phyloP scores from a whole-genome alignment of 2,329 filamentous ascomycete genomes.

The Scedosporium dehoogii region DNA sequence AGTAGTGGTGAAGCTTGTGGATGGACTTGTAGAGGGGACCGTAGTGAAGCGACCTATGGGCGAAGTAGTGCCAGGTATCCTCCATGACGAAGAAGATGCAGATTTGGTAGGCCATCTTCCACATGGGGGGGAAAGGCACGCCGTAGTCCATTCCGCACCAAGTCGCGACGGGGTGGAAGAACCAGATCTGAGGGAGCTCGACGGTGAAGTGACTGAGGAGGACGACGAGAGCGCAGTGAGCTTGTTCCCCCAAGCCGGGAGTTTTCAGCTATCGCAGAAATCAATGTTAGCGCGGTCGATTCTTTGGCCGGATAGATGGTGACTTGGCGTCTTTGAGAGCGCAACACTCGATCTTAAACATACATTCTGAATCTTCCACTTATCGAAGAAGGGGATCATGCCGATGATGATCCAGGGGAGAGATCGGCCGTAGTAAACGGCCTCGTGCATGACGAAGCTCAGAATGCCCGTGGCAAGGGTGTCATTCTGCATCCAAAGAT shows the following conservation, averaged over 20 bases:
- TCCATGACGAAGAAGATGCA: conserved; percentile 91
- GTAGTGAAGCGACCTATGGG: conserved; percentile 86
- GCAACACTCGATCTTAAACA: conserved; percentile 19
- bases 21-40: conserved; percentile 91
- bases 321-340: neutral
- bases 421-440: conserved; percentile 85
- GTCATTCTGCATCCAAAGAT: conserved; percentile 97
- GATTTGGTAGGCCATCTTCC: conserved; percentile 86
- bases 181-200: conserved; percentile 96
- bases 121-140: conserved; percentile 78
- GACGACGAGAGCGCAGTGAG: conserved; percentile 85
- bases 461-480: conserved; percentile 92
- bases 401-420: conserved; percentile 93
- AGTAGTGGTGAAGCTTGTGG: conserved; percentile 99
- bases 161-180: conserved; percentile 95
- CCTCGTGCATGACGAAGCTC: conserved; percentile 92
- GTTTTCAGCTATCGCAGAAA: conserved; percentile 52
- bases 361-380: conserved; percentile 90
- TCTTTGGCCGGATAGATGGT: neutral
- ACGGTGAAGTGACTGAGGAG: conserved; percentile 95
- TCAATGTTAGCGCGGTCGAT: neutral
- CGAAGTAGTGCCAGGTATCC: conserved; percentile 98
- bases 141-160: conserved; percentile 81
- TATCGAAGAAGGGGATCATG: conserved; percentile 73
- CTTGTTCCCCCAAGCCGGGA: conserved; percentile 87